Evolutionary conservation across 257 asterid genomes (phyloP), one percentile per base, ranked within the genome.

Genomic region (Cruciata laevipes): DNA sequence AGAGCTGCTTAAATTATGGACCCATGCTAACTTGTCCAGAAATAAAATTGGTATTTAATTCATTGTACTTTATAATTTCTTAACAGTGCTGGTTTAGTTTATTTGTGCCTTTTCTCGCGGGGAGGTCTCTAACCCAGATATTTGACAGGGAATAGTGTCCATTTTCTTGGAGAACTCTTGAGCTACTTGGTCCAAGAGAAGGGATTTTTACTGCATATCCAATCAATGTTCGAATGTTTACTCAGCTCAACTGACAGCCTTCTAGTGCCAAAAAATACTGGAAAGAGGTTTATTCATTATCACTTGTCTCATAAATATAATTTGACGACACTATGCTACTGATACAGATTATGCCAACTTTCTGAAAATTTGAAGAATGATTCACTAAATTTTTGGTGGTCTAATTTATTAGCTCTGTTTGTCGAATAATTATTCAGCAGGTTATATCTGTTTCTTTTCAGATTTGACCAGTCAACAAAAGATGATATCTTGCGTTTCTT

Each of bases 121-220:
- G 33, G 25, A 21, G 21, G 55, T 63, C 68, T 63, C 75, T 83
- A 25, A 83, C 63, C 57, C 47, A 67, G 61, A 63, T 53, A 58
- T 61, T 40, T 78, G 68, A 63, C 95, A 93, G 97, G 95, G 47
- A 82, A 77, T 66, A 73, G 61, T 58, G 86, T 73, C 66, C 77
- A 77, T 73, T 90, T 86, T 76, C 83, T 86, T 63, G 95, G 99
- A 64, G 95, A 88, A 60, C 82, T 93, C 57, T 74, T 88, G 76
- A 58, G 67, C 75, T 72, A 83, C 78, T 70, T 90, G 71, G 81
- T 77, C 78, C 90, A 84, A 83, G 92, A 84, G 76, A 86, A 90
- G 86, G 86, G 64, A 81, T 78, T 88, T 80, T 81, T 90, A 71
- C 51, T 94, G 62, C 88, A 95, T n/a, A 90, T 94, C 65, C 68